phyloP scores from a whole-genome alignment of 805 yeast genomes.

The Nakazawaea ernobii region DNA sequence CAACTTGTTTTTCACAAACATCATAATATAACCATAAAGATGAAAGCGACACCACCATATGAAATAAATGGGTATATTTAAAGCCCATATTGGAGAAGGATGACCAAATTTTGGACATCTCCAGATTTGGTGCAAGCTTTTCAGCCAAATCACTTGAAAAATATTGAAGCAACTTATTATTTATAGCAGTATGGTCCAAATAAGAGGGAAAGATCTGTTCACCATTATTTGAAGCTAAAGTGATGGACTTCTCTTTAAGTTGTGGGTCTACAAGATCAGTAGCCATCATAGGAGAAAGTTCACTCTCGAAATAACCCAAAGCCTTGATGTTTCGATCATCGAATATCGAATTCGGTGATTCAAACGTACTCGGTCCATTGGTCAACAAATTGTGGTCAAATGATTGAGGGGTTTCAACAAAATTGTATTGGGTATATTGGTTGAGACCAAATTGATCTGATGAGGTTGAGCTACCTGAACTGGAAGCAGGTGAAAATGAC shows the following conservation, averaged over 20 bases:
- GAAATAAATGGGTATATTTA: constrained; percentile 1
- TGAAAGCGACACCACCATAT: background rate
- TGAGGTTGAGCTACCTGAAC: background rate
- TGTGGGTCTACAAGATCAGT: background rate
- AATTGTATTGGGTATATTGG: background rate
- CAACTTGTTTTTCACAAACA: background rate
- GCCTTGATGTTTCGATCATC: background rate
- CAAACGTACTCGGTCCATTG: background rate
- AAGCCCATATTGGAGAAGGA: background rate
- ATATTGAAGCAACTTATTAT: constrained; percentile 4
- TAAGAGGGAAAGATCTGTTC: constrained; percentile 5
- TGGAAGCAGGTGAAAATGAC: constrained; percentile 4
- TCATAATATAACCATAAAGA: constrained; percentile 5
- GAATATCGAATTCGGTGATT: background rate
- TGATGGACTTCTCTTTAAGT: background rate
- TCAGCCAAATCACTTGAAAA: background rate
- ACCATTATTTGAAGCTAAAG: constrained; percentile 3
- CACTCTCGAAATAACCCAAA: too few species aligned
- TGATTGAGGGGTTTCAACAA: too few species aligned
- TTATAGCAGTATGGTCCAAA: constrained; percentile 1
- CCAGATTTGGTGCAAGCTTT: background rate
- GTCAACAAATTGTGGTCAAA: too few species aligned
- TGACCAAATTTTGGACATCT: constrained; percentile 4
- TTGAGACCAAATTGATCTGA: background rate
- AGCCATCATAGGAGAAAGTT: background rate